phyloP scores from a whole-genome alignment of 805 yeast species.

The Monosporozyma servazzii region DNA sequence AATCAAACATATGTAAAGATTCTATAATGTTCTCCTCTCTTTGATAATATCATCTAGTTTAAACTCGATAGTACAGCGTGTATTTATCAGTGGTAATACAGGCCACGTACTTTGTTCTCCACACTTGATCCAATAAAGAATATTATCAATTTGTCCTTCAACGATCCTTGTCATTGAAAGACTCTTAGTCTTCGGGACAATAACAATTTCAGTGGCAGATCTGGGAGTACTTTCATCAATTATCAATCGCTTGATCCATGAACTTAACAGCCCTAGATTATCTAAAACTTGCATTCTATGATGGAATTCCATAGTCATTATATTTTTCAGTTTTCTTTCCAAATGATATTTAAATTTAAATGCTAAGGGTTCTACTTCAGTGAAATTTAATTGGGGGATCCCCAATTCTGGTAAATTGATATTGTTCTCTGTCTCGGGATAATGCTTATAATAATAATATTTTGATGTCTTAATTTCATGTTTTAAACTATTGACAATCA shows the following conservation, averaged over 20 bases:
- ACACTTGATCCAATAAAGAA: slow-evolving; percentile 79
- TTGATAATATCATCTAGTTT: slow-evolving; percentile 66
- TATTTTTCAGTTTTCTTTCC: slow-evolving; percentile 39
- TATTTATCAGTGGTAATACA: slow-evolving; percentile 69
- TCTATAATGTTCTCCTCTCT: slow-evolving; percentile 20
- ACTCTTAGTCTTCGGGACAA: slow-evolving; percentile 78
- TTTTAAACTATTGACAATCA: slow-evolving; percentile 72
- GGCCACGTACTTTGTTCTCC: slow-evolving; percentile 97
- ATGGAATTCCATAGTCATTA: slow-evolving; percentile 68
- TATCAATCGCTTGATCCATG: slow-evolving; percentile 61
- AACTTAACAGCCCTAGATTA: slow-evolving; percentile 64
- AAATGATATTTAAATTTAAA: slow-evolving; percentile 29
- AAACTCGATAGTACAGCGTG: slow-evolving; percentile 84
- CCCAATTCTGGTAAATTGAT: slow-evolving; percentile 15
- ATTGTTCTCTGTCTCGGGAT: slow-evolving; percentile 28
- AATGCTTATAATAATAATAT: slow-evolving; percentile 32
- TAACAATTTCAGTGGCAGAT: slow-evolving; percentile 73
- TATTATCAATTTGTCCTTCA: slow-evolving; percentile 70
- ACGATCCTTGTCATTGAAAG: slow-evolving; percentile 66
- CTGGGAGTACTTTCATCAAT: slow-evolving; percentile 83
- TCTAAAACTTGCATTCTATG: slow-evolving; percentile 78
- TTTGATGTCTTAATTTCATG: slow-evolving; percentile 44
- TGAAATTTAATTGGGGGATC: slow-evolving; percentile 24
- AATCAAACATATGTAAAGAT: neutral
- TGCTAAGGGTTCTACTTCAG: slow-evolving; percentile 31